A percentile compares a stretch with the other conserved stretches of the same genome.
Evolutionary conservation across 179 eudicot genomes (phyloP).

Genomic region (Vitellaria paradoxa): DNA sequence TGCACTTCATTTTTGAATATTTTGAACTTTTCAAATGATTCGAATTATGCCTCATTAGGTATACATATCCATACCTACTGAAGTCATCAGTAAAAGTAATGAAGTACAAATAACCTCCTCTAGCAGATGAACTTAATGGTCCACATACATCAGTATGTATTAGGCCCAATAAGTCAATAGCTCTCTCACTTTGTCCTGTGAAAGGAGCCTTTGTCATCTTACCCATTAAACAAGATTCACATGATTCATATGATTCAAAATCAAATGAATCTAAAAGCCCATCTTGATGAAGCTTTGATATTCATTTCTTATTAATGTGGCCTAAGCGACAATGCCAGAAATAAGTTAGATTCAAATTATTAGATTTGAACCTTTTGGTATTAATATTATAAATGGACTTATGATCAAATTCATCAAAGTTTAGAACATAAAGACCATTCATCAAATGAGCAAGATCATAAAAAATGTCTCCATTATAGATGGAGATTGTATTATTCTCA

Average conservation of each 20-base stretch:
- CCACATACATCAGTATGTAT: conserved; percentile 9
- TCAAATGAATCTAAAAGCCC: neutral
- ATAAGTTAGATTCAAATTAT: conserved; percentile 1
- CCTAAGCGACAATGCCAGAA: conserved; percentile 10
- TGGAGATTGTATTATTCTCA: neutral
- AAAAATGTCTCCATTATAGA: neutral
- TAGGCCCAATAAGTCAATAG: neutral
- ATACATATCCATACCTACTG: neutral
- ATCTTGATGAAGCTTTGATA: neutral
- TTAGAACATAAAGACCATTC: neutral
- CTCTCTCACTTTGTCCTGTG: neutral
- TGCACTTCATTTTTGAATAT: neutral
- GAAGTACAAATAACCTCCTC: neutral
- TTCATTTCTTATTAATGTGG: neutral
- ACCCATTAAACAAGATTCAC: conserved; percentile 6
- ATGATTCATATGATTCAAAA: neutral
- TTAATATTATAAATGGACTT: neutral
- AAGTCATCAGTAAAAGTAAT: conserved; percentile 5
- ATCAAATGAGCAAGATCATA: neutral
- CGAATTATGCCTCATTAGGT: neutral
- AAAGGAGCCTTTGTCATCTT: neutral
- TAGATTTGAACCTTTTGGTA: neutral
- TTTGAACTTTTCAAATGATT: conserved; percentile 3
- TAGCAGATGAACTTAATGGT: neutral
- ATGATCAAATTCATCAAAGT: neutral